Conservation (phyloP, 2,329 filamentous ascomycete species). For the Aspergillus amoenus region DNA sequence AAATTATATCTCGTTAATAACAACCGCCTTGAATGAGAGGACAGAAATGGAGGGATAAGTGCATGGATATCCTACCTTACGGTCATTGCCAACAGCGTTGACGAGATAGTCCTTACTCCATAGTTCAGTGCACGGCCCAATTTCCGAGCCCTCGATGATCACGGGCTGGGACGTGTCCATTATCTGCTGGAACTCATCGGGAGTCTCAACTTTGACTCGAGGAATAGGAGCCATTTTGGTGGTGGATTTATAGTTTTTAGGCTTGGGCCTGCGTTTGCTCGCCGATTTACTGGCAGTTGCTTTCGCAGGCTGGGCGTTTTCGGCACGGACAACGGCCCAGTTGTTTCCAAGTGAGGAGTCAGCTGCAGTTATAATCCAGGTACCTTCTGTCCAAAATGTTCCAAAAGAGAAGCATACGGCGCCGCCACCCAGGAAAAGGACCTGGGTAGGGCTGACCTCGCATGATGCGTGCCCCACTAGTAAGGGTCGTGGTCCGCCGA, state of each 20-base stretch:
- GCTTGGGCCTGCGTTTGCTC: background rate
- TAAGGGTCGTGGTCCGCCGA: conserved; percentile 58
- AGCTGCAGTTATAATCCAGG: conserved; percentile 48
- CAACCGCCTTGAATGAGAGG: background rate
- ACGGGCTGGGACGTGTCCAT: conserved; percentile 60
- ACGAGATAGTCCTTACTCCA: conserved; percentile 72
- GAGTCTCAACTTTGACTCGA: conserved; percentile 52
- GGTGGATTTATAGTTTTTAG: conserved; percentile 15
- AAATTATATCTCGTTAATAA: conserved; percentile 4
- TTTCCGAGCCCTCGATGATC: conserved; percentile 63
- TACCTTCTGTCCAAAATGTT: conserved; percentile 73
- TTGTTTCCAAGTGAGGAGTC: conserved; percentile 25
- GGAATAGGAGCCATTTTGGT: conserved; percentile 42
- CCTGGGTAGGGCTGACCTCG: conserved; percentile 45
- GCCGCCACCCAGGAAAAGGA: conserved; percentile 73
- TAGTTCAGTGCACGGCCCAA: conserved; percentile 65
- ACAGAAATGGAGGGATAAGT: background rate
- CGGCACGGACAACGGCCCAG: conserved; percentile 32
- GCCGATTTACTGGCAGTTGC: background rate
- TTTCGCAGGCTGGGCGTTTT: conserved; percentile 15
- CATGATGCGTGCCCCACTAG: conserved; percentile 67
- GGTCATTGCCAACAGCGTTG: conserved; percentile 59
- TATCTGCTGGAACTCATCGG: conserved; percentile 60
- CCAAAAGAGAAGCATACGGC: conserved; percentile 91
- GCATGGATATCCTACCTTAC: conserved; percentile 51